Evolutionary conservation across 2,329 filamentous ascomycete genomes (phyloP).

Genomic region (Ceratocystis huliohia): DNA sequence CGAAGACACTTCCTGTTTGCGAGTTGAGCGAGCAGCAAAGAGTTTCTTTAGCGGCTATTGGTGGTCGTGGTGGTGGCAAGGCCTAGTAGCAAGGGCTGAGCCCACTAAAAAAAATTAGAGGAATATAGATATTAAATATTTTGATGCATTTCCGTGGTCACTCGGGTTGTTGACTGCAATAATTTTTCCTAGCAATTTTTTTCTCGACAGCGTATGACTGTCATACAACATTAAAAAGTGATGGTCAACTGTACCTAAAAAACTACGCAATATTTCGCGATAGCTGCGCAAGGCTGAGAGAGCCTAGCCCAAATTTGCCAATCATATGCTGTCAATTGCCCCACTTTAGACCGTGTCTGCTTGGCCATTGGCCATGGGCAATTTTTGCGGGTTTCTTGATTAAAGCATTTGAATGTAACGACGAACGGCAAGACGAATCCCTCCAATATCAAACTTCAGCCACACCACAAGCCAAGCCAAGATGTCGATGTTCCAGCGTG

Average conservation of each 20-base stretch:
- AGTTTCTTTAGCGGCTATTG: constrained; percentile 19
- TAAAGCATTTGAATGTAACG: neutral
- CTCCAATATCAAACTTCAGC: neutral
- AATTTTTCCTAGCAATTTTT: neutral
- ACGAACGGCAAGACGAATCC: constrained; percentile 9
- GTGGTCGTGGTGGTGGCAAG: constrained; percentile 20
- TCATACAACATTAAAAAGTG: neutral
- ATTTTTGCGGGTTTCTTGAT: constrained; percentile 1
- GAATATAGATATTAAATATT: neutral
- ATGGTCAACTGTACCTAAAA: neutral
- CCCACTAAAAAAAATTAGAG: neutral
- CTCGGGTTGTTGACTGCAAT: neutral
- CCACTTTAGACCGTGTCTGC: constrained; percentile 9
- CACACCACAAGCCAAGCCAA: constrained; percentile 27
- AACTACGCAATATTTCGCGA: neutral
- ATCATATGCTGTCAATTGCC: neutral
- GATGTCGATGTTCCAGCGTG: constrained; percentile 68
- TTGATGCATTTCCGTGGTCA: neutral
- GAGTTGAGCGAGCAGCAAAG: constrained; percentile 29
- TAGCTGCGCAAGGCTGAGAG: constrained; percentile 11
- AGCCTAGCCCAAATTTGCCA: constrained; percentile 5
- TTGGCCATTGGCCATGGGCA: neutral
- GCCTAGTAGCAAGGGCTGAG: constrained; percentile 14
- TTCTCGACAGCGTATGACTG: neutral
- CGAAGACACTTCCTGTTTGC: constrained; percentile 32